Percentiles rank a stretch among this genome's conserved stretches.
phyloP scores from a whole-genome alignment of 116 monocot genomes.

The Phalaenopsis hybrid region DNA sequence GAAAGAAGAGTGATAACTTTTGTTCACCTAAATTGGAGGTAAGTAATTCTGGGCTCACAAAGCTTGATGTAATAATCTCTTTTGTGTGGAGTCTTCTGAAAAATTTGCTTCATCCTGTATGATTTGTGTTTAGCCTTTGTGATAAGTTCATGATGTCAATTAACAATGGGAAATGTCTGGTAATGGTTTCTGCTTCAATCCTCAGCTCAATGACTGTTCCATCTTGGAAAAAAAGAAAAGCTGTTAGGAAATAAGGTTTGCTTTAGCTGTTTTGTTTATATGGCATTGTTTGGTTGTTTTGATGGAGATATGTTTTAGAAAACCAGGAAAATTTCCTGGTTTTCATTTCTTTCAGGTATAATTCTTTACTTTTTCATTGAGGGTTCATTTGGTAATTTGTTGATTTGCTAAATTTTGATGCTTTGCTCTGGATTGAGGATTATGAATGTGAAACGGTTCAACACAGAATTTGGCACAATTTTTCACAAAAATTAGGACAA shows the following conservation, averaged over 20 bases:
- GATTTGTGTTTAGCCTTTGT: background rate
- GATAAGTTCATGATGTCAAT: background rate
- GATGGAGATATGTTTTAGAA: background rate
- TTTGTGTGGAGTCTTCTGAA: background rate
- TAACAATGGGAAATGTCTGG: background rate
- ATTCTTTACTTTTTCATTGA: too few species aligned
- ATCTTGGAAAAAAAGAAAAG: too few species aligned
- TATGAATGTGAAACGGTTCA: too few species aligned
- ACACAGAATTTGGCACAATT: too few species aligned
- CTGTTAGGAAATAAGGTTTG: background rate
- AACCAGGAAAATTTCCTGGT: too few species aligned
- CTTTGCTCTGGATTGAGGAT: too few species aligned
- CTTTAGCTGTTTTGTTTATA: background rate
- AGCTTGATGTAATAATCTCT: background rate
- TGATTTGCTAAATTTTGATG: too few species aligned
- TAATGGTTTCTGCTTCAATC: too few species aligned
- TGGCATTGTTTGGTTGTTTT: background rate
- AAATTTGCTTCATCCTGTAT: background rate
- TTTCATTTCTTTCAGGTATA: too few species aligned
- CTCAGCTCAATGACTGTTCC: too few species aligned
- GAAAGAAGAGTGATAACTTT: slow-evolving; percentile 20
- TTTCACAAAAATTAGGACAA: too few species aligned
- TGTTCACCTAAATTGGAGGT: background rate
- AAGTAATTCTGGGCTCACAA: background rate
- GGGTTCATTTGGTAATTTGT: too few species aligned